Evolutionary conservation across 2,329 filamentous ascomycete genomes (phyloP).

Genomic region (Fusarium sp.): DNA sequence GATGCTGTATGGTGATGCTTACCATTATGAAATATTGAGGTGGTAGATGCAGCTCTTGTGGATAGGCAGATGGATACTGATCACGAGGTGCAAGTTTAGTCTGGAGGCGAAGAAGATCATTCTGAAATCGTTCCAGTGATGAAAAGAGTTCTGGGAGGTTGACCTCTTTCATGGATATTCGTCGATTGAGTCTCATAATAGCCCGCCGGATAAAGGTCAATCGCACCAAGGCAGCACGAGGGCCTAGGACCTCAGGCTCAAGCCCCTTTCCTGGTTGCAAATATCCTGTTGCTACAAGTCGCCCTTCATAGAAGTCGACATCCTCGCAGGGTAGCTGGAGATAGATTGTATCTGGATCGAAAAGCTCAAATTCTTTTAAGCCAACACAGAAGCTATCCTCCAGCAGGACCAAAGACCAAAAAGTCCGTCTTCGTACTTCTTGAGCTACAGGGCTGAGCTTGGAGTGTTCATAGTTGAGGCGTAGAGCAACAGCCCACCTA

Average conservation of each 20-base stretch:
- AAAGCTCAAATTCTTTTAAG: slow-evolving; percentile 43
- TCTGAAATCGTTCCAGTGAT: slow-evolving; percentile 43
- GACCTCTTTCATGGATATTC: slow-evolving; percentile 41
- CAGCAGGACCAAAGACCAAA: slow-evolving; percentile 43
- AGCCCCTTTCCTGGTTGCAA: slow-evolving; percentile 42
- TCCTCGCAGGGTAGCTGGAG: slow-evolving; percentile 43
- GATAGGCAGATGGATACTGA: slow-evolving; percentile 34
- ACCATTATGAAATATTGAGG: slow-evolving; percentile 41
- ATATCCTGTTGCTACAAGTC: slow-evolving; percentile 38
- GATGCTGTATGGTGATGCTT: background rate
- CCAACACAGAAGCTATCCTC: slow-evolving; percentile 46
- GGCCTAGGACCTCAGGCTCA: slow-evolving; percentile 39
- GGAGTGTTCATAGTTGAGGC: slow-evolving; percentile 45
- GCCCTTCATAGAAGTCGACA: slow-evolving; percentile 36
- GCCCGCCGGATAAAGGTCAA: slow-evolving; percentile 37
- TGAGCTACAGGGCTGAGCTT: slow-evolving; percentile 38
- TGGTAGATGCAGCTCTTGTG: slow-evolving; percentile 28
- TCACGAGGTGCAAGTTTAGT: slow-evolving; percentile 36
- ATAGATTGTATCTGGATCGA: slow-evolving; percentile 41
- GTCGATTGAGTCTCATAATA: slow-evolving; percentile 41
- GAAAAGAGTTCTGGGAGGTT: slow-evolving; percentile 39
- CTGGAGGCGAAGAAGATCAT: slow-evolving; percentile 38
- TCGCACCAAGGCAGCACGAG: slow-evolving; percentile 40
- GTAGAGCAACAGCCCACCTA: slow-evolving; percentile 43
- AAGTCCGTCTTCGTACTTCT: slow-evolving; percentile 41